Conservation (phyloP, 371 early-diverging fungal species). For the Circinella umbellata region DNA sequence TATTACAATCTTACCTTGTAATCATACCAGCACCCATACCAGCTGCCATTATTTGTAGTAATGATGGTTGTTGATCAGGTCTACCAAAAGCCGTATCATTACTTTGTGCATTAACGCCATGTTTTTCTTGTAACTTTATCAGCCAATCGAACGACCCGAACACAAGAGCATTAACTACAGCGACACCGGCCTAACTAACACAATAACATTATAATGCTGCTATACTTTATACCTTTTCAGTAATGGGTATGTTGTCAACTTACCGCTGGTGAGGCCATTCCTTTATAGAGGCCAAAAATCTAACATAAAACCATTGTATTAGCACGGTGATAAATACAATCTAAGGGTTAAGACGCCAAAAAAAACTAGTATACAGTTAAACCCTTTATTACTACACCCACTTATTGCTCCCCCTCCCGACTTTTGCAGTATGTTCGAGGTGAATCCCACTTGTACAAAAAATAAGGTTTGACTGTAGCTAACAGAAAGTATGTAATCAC, state of each 20-base stretch:
- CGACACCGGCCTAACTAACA: slow-evolving; percentile 61
- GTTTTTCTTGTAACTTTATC: slow-evolving; percentile 51
- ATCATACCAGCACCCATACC: slow-evolving; percentile 69
- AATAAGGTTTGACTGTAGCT: no score
- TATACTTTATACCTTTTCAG: not conserved
- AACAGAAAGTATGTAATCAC: slow-evolving; percentile 22
- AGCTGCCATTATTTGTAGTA: slow-evolving; percentile 61
- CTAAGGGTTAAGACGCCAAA: no score
- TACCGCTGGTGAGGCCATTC: slow-evolving; percentile 68
- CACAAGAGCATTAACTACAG: slow-evolving; percentile 66
- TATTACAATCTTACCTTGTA: slow-evolving; percentile 50
- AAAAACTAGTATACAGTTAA: no score
- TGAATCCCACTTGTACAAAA: no score
- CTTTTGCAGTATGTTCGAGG: not conserved
- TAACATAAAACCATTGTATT: slow-evolving; percentile 16
- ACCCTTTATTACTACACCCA: no score
- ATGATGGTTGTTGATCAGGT: slow-evolving; percentile 26
- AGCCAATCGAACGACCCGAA: slow-evolving; percentile 70
- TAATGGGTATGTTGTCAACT: slow-evolving; percentile 15
- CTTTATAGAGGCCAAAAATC: slow-evolving; percentile 68
- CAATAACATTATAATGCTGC: not conserved
- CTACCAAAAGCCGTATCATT: not conserved
- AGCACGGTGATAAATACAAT: no score
- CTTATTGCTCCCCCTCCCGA: no score
- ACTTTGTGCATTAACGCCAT: slow-evolving; percentile 17